Base-by-base conservation (phyloP, 139 green algal species). In the Chlorella sp. region DNA sequence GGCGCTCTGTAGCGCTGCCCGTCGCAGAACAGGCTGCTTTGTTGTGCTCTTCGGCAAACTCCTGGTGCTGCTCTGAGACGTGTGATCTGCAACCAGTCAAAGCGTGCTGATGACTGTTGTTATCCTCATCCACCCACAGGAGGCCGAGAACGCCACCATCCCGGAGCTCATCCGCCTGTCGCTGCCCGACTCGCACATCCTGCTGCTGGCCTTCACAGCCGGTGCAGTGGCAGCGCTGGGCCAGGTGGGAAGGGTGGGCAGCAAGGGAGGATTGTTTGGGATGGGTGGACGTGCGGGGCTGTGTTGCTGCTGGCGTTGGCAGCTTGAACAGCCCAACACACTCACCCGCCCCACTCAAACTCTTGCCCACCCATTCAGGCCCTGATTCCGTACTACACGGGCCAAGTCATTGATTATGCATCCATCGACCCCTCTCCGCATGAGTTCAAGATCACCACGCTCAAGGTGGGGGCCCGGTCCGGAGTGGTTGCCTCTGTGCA, bases 361-460 rank as follows among this genome's bases (percentile, higher is more conserved):
- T n/a, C n/a, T n/a, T n/a, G n/a, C n/a, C n/a, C 44, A 51, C 44
- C 44, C 44, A 86, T 86, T n/a, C 85, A 91, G 82, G 94, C 94
- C 20, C 85, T 91, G n/a, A 90, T 97, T n/a, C 92, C 94, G 0
- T 94, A 94, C 90, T 95, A 91, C 81, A 97, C 93, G 0, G 87
- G 93, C 4, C 80, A 87, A 9, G 94, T 98, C 86, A 94, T 97
- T 7, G 92, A 97, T 87, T 94, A 90, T n/a, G 94, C 94, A 6
- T 92, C 87, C 41, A 95, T 96, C 16, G 92, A 96, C 23, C 91
- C 89, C 2, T 85, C 95, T 69, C 51, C n/a, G 55, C 9, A 47
- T 7, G 73, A 74, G 41, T 96, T 97, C 78, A 62, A 81, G 12
- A 4, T 36, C 23, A 95, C 91, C 23, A 94, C 90, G 0, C 34